Percentiles rank a stretch among this genome's conserved stretches.
Evolutionary conservation across 371 early-diverging fungal species (phyloP).

Genomic region (Mortierella sp.): DNA sequence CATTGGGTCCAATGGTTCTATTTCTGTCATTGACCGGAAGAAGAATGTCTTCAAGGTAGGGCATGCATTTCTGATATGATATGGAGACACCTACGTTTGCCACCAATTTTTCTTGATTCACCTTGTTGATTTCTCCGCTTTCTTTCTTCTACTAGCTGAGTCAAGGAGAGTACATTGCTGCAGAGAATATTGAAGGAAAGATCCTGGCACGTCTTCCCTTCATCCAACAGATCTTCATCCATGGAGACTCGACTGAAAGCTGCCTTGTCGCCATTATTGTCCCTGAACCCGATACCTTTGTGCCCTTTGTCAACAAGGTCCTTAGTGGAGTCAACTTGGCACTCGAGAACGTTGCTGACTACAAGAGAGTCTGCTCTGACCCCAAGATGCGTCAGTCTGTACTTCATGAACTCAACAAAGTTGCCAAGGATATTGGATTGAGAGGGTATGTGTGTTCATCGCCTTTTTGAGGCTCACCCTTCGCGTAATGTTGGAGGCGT

Average conservation of each 20-base stretch:
- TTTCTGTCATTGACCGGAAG: conserved; percentile 94
- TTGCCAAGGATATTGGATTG: conserved; percentile 72
- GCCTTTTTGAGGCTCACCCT: no score
- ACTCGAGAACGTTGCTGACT: conserved; percentile 44
- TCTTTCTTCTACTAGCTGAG: conserved; percentile 45
- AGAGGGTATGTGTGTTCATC: conserved; percentile 59
- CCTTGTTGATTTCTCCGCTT: background rate
- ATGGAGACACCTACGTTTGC: background rate
- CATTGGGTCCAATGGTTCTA: conserved; percentile 68
- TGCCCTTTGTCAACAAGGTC: conserved; percentile 60
- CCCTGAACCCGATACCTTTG: conserved; percentile 79
- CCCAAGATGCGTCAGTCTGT: conserved; percentile 72
- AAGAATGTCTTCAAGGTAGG: conserved; percentile 98
- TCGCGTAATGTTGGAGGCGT: background rate
- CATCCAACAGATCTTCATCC: conserved; percentile 77
- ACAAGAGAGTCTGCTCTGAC: conserved; percentile 68
- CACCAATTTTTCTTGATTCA: background rate
- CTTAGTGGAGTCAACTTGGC: conserved; percentile 25
- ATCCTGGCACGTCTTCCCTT: conserved; percentile 47
- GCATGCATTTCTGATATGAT: background rate
- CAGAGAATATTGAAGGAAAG: conserved; percentile 84
- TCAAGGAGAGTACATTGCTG: conserved; percentile 98
- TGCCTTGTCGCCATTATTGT: conserved; percentile 89
- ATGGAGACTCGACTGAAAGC: conserved; percentile 90
- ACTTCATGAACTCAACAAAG: conserved; percentile 68